Evolutionary conservation across 768 basidiomycete genomes (phyloP).

Genomic region (Clitopilus hobsonii): DNA sequence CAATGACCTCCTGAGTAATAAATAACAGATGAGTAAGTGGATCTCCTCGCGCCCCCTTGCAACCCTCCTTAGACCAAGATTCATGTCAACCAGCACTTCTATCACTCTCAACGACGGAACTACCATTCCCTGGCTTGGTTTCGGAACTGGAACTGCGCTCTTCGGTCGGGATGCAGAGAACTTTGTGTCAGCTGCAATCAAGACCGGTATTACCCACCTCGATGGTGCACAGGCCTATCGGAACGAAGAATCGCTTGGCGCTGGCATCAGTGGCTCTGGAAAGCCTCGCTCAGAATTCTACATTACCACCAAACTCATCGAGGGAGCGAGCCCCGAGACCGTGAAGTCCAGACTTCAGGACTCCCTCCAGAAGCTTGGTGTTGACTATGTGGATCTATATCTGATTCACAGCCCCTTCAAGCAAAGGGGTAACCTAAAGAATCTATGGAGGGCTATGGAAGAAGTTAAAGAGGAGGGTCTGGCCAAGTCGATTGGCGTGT

Average conservation of each 20-base stretch:
- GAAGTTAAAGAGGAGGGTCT: conserved; percentile 41
- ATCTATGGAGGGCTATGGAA: conserved; percentile 61
- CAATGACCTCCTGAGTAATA: neutral
- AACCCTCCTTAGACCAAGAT: conserved; percentile 4
- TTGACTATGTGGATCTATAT: conserved; percentile 60
- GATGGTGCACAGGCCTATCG: conserved; percentile 60
- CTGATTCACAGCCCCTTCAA: conserved; percentile 46
- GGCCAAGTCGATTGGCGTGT: conserved; percentile 61
- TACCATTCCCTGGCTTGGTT: conserved; percentile 51
- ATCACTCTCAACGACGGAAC: conserved; percentile 53
- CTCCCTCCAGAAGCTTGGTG: conserved; percentile 49
- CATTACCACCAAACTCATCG: conserved; percentile 56
- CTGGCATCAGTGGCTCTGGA: conserved; percentile 43
- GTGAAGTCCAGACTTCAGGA: conserved; percentile 44
- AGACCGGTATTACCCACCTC: conserved; percentile 54
- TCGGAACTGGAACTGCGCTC: conserved; percentile 58
- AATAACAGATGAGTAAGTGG: neutral
- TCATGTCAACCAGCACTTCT: conserved; percentile 21
- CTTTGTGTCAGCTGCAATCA: conserved; percentile 41
- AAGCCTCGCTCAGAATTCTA: conserved; percentile 52
- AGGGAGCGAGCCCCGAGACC: conserved; percentile 34
- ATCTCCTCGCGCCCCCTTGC: conserved; percentile 3
- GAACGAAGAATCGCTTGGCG: conserved; percentile 52
- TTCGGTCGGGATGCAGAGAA: conserved; percentile 37
- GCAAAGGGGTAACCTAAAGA: conserved; percentile 37